Evolutionary conservation across 164 flowering plant genomes (phyloP).

Genomic region (Piper longum): DNA sequence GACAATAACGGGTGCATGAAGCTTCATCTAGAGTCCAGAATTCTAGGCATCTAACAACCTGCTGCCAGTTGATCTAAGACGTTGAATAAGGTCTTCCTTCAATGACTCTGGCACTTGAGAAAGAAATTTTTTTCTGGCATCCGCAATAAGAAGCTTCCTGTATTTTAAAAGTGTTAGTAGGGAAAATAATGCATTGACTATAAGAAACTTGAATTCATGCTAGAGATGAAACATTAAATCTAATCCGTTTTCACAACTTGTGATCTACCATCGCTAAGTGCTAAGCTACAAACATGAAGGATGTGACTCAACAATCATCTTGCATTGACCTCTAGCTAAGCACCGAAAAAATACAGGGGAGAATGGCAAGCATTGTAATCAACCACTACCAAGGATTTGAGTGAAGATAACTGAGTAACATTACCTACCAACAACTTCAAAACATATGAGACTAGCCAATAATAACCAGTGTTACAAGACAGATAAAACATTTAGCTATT

Average conservation of each 20-base stretch:
- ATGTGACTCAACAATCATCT: too few species aligned
- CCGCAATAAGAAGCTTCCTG: constrained; percentile 54
- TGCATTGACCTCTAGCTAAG: not conserved
- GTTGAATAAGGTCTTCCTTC: constrained; percentile 45
- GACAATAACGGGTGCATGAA: not conserved
- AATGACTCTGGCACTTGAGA: constrained; percentile 59
- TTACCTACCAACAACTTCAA: not conserved
- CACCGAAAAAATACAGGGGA: not conserved
- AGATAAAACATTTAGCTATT: not conserved
- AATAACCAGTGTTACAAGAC: not conserved
- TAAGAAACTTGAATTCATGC: not conserved
- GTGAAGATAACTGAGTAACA: not conserved
- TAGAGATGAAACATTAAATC: not conserved
- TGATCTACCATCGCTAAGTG: too few species aligned
- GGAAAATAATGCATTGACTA: not conserved
- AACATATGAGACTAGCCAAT: not conserved
- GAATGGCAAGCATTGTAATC: not conserved
- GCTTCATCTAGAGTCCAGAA: constrained; percentile 10
- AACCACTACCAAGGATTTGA: not conserved
- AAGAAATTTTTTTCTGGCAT: constrained; percentile 35
- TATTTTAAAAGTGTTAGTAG: constrained; percentile 5
- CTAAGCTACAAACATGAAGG: too few species aligned
- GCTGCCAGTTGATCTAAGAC: constrained; percentile 30
- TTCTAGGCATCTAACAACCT: constrained; percentile 16
- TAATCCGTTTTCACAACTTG: not conserved